These are phyloP conservation scores for Croton setiger DNA, from an alignment of 441 rosid genomes.

Conservation along the genomic window DNA sequence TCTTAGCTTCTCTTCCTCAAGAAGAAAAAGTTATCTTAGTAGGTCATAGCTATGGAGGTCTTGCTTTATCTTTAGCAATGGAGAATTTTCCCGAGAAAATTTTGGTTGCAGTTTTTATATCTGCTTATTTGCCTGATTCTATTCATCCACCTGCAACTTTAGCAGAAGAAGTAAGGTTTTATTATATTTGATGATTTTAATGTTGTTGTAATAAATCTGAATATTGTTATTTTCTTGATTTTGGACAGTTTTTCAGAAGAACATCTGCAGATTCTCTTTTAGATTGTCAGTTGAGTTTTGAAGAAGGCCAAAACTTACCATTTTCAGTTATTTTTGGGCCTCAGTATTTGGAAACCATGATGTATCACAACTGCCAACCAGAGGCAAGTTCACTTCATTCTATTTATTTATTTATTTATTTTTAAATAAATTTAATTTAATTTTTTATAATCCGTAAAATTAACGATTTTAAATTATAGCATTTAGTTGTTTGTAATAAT, in stretches of 20 bases:
- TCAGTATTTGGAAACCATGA: neutral
- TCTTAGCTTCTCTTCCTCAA: constrained; percentile 20
- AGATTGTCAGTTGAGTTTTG: neutral
- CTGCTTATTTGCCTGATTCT: constrained; percentile 11
- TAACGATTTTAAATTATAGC: no score
- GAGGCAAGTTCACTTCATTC: neutral
- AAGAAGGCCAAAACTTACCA: neutral
- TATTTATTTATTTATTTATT: no score
- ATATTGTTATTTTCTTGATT: neutral
- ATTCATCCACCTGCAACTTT: neutral
- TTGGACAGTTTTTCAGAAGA: neutral
- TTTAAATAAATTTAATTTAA: no score
- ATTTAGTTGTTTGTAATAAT: no score
- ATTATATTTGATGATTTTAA: neutral
- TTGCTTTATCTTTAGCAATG: constrained; percentile 8
- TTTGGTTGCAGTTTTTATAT: neutral
- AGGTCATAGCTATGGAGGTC: constrained; percentile 21
- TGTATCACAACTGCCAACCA: neutral
- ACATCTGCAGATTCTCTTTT: neutral
- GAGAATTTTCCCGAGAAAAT: constrained; percentile 19
- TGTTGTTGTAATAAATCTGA: no score
- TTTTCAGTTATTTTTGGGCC: neutral
- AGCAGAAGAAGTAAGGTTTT: neutral
- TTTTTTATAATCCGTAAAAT: no score
- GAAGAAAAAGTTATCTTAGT: constrained; percentile 17